A percentile compares a stretch with the other conserved stretches of the same genome.
Conservation (phyloP, 768 basidiomycete genomes). For the Hygrophoropsis aurantiaca region DNA sequence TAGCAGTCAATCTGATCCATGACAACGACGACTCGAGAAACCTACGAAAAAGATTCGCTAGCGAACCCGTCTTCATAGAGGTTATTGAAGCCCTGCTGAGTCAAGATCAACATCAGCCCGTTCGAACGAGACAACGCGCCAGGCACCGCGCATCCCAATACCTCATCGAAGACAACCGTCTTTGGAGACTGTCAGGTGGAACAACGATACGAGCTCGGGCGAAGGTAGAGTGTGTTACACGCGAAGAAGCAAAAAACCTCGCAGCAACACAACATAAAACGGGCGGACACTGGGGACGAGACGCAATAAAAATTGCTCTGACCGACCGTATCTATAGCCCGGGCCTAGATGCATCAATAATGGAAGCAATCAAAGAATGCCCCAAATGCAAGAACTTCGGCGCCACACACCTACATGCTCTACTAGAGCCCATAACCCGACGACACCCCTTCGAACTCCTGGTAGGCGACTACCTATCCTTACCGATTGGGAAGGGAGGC, state of each 20-base stretch:
- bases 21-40: too few relatives aligned
- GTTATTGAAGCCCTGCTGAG: constrained; percentile 13
- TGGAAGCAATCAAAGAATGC: constrained; percentile 15
- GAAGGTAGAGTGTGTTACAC: constrained; percentile 3
- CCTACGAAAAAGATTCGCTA: not conserved
- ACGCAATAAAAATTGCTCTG: not conserved
- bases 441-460: constrained; percentile 39
- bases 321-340: constrained; percentile 1
- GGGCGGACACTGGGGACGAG: constrained; percentile 10
- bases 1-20: not conserved
- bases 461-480: constrained; percentile 25
- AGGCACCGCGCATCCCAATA: constrained; percentile 15
- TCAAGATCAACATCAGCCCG: constrained; percentile 10
- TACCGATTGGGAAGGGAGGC: constrained; percentile 28
- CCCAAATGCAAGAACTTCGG: constrained; percentile 32
- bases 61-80: constrained; percentile 15
- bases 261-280: not conserved
- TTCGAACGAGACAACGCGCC: constrained; percentile 10
- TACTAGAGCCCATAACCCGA: constrained; percentile 35
- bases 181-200: constrained; percentile 17
- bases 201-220: constrained; percentile 8
- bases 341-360: constrained; percentile 6
- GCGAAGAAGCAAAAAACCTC: constrained; percentile 5
- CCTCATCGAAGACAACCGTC: constrained; percentile 19
- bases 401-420: constrained; percentile 25